These are phyloP conservation scores for Echium plantagineum DNA, from an alignment of 257 asterid species.

Conservation along the genomic window DNA sequence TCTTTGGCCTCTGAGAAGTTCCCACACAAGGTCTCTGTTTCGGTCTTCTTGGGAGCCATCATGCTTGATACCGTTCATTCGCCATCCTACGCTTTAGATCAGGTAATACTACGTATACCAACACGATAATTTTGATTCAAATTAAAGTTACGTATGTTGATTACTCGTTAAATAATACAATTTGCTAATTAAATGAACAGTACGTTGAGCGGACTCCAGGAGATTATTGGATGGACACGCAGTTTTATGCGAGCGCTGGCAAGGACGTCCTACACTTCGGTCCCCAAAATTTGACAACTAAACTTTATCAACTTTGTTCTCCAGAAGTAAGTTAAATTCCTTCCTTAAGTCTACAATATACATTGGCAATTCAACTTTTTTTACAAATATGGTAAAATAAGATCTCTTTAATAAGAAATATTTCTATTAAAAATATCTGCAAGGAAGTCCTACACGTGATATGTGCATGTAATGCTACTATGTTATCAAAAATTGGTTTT, in stretches of 20 bases:
- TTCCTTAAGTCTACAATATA: not conserved
- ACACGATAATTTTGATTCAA: not conserved
- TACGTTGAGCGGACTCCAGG: slow-evolving; percentile 1
- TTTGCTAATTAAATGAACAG: not conserved
- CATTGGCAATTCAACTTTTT: no score
- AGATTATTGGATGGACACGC: slow-evolving; percentile 12
- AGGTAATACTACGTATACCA: no score
- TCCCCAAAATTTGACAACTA: slow-evolving; percentile 1
- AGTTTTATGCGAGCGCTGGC: slow-evolving; percentile 2
- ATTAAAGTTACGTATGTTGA: not conserved
- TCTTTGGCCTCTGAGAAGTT: slow-evolving; percentile 32
- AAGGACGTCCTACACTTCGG: slow-evolving; percentile 4
- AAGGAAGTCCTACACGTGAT: no score
- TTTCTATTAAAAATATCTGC: no score
- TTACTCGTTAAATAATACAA: no score
- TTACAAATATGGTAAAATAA: no score
- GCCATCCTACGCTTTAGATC: slow-evolving; percentile 27
- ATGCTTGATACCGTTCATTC: slow-evolving; percentile 31
- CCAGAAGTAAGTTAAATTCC: slow-evolving; percentile 2
- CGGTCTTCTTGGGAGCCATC: slow-evolving; percentile 43
- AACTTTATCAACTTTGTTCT: slow-evolving; percentile 10
- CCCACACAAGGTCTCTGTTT: slow-evolving; percentile 30
- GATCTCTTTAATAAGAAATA: no score
- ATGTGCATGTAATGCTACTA: no score
- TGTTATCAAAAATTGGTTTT: no score